Base-by-base conservation (phyloP, 73 alveolate species). In the Diophrys sp. region DNA sequence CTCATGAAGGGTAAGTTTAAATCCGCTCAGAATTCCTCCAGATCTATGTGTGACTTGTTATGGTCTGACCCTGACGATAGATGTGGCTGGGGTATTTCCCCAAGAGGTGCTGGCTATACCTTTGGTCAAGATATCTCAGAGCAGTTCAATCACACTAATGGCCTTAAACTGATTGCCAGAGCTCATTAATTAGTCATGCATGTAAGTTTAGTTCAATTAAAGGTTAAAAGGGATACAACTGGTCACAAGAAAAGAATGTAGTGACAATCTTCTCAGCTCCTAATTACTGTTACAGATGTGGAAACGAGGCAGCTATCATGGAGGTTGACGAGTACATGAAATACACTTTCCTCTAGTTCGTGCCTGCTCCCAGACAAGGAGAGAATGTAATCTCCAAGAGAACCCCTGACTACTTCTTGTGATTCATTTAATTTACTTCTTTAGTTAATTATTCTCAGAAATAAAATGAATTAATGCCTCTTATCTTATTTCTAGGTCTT, bases 41-140 rank as follows among this genome's bases (percentile, higher is more conserved):
- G 98, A 29, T 94, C 97, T 18, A 95, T 93, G 91, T 93, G 98
- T 84, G 99, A 95, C 72, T 81, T 97, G 74, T 81, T 96, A 28
- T 91, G 98, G 97, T 86, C 98, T 29, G 97, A 89, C 31, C 99
- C 99, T 0, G 99, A 93, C 77, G 98, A 96, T 78, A 85, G 98
- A 25, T 56, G 81, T 73, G 99, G 99, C 14, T 96, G 99, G 99
- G 97, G 96, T 54, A 87, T 90, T 71, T 74, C 91, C 33, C 95
- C 97, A 0, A 82, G 98, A 29, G 94, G 93, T 26, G 98, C 97
- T 14, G 98, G 98, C 5, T 92, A 84, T 84, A 82, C 96, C 31
- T 96, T 96, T 89, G 99, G 99, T 23, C 88, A 87, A 82, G 98
- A 95, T 74, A 91, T 94, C 75, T 84, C 98, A 1, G 97, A 96